Evolutionary conservation across 345 rosid genomes (phyloP), one percentile per base, ranked within the genome.

Genomic region (Cardamine occulta): DNA sequence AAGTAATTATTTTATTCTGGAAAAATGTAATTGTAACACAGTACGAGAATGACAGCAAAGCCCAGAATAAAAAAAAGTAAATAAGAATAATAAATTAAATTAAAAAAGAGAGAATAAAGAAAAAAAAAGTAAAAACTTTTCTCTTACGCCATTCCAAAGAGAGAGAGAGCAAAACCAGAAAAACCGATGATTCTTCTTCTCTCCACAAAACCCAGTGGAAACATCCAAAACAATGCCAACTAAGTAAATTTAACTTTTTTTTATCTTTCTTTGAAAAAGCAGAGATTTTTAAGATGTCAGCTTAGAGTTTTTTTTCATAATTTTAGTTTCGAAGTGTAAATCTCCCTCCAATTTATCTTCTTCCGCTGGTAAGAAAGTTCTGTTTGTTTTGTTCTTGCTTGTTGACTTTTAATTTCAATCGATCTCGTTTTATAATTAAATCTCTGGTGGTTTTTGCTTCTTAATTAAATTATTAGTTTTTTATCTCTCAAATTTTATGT

Each of bases 21-120:
- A 45, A 70, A 74, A 64, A 35, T 71, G 68, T 31, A 56, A 72
- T 52, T 34, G 47, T 4, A 66, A 53, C 59, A 72, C 74, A 66
- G 70, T 78, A 53, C 66, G 74, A 78, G 81, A 78, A 78, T 73
- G 74, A 32, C 81, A 78, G 78, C 70, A 60, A 57, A 66, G 0
- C 21, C 1, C 31, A 37, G 17, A 21, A 74, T 15, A 45, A 59
- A 19, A 19, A 28, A 29, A n/a, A 21, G 2, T 0, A 24, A 51
- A 15, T 0, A 5, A 39, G 63, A 45, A 37, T 37, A 37, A 10
- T 28, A 2, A 8, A 57, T 40, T 4, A 24, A 21, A 51, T 29
- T 6, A 18, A 26, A 28, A 65, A 29, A 49, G 55, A 67, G 47
- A 54, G 70, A 71, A 74, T 57, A 65, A 59, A 39, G 28, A 35